phyloP scores from a whole-genome alignment of 208 protist genomes.

The Trypanosoma caninum region DNA sequence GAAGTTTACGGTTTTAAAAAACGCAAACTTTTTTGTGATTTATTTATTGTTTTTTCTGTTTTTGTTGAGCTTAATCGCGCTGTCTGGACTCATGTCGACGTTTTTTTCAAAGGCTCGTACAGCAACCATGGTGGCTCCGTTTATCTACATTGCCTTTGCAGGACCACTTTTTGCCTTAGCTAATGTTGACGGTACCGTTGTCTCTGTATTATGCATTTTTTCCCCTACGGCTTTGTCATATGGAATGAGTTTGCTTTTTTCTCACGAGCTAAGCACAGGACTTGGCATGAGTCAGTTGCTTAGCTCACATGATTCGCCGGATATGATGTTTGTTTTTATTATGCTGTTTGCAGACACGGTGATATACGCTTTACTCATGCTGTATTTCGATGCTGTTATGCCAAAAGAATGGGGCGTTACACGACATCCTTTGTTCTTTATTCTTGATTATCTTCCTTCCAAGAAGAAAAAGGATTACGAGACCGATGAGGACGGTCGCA shows the following conservation, averaged over 20 bases:
- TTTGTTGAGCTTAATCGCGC: constrained; percentile 38
- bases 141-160: constrained; percentile 53
- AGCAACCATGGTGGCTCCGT: constrained; percentile 54
- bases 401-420: constrained; percentile 32
- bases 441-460: constrained; percentile 1
- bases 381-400: constrained; percentile 36
- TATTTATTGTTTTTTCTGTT: constrained; percentile 67
- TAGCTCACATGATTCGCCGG: not conserved
- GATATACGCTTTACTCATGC: constrained; percentile 31
- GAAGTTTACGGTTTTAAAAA: constrained; percentile 40
- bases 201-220: constrained; percentile 38
- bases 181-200: constrained; percentile 13
- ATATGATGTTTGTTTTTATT: constrained; percentile 22
- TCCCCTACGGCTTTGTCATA: constrained; percentile 53
- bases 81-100: constrained; percentile 50
- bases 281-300: not conserved
- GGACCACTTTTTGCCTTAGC: constrained; percentile 46
- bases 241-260: constrained; percentile 47
- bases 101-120: constrained; percentile 77
- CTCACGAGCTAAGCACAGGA: constrained; percentile 14
- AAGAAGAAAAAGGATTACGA: not conserved
- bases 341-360: constrained; percentile 31
- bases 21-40: constrained; percentile 40
- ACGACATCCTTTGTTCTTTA: constrained; percentile 22
- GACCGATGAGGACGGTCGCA: constrained; percentile 16